These are phyloP conservation scores for Aspergillus incahuasiensis DNA, from an alignment of 495 filamentous ascomycete species.

Conservation along the genomic window DNA sequence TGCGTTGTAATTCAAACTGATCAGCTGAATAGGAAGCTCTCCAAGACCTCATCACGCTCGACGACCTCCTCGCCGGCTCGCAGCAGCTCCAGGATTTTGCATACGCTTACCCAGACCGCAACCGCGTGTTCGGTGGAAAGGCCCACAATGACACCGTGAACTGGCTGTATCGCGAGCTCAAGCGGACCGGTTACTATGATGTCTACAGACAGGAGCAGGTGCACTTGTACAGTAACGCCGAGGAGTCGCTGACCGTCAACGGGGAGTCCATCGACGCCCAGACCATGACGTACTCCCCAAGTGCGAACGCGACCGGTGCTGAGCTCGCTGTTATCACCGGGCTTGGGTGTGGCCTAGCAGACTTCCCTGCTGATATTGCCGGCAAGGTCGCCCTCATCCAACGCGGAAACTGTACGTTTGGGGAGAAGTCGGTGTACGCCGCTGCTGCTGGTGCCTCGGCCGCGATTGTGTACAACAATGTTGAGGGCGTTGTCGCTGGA, in stretches of 20 bases:
- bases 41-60: conserved; percentile 9
- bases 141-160: conserved; percentile 63
- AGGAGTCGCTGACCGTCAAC: conserved; percentile 25
- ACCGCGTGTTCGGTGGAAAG: conserved; percentile 54
- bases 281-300: conserved; percentile 45
- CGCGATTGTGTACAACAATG: conserved; percentile 64
- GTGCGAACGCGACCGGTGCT: conserved; percentile 38
- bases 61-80: conserved; percentile 34
- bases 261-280: conserved; percentile 22
- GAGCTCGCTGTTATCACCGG: conserved; percentile 46
- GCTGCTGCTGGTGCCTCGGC: conserved; percentile 56
- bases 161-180: conserved; percentile 52
- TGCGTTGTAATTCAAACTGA: not conserved
- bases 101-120: conserved; percentile 41
- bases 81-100: conserved; percentile 43
- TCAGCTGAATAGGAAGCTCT: not conserved
- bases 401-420: conserved; percentile 59
- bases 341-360: conserved; percentile 51
- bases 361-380: conserved; percentile 50
- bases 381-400: conserved; percentile 59
- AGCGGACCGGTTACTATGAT: conserved; percentile 53
- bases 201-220: conserved; percentile 56
- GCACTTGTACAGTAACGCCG: conserved; percentile 30
- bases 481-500: conserved; percentile 41
- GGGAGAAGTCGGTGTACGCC: conserved; percentile 54